phyloP scores from a whole-genome alignment of 2,329 filamentous ascomycete species.

The Orbilia quercus region DNA sequence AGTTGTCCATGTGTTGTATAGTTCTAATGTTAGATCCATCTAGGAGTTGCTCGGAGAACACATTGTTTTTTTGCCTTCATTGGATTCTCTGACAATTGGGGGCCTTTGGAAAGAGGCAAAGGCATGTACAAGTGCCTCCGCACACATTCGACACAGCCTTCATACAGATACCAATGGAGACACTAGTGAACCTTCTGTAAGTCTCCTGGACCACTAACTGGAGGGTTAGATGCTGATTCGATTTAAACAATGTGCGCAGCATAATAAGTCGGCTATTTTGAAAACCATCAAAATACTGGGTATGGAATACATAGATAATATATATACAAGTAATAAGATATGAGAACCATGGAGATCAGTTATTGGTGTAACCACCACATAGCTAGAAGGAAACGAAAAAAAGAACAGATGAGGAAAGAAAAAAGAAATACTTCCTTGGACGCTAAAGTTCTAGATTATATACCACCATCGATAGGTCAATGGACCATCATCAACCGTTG shows the following conservation, averaged over 20 bases:
- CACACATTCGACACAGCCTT: neutral
- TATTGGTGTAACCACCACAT: neutral
- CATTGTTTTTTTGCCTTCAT: conserved; percentile 25
- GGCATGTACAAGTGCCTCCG: neutral
- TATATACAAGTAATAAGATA: conserved; percentile 18
- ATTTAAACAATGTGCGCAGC: neutral
- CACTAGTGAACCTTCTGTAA: neutral
- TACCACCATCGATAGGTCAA: too few species aligned
- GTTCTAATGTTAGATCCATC: neutral
- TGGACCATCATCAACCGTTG: neutral
- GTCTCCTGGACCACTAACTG: neutral
- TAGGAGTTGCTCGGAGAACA: conserved; percentile 19
- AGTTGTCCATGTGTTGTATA: too few species aligned
- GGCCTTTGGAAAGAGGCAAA: conserved; percentile 25
- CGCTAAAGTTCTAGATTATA: conserved; percentile 1
- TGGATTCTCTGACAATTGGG: conserved; percentile 14
- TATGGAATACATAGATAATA: conserved; percentile 14
- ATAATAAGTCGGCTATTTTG: conserved; percentile 17
- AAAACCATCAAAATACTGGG: conserved; percentile 11
- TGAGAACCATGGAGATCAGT: neutral
- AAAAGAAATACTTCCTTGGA: neutral
- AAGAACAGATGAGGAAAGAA: too few species aligned
- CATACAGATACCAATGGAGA: neutral
- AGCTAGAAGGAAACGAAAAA: neutral
- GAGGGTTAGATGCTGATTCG: neutral